Base-by-base conservation (phyloP, 176 grass and related monocot species). In the Oryza glumipatula region DNA sequence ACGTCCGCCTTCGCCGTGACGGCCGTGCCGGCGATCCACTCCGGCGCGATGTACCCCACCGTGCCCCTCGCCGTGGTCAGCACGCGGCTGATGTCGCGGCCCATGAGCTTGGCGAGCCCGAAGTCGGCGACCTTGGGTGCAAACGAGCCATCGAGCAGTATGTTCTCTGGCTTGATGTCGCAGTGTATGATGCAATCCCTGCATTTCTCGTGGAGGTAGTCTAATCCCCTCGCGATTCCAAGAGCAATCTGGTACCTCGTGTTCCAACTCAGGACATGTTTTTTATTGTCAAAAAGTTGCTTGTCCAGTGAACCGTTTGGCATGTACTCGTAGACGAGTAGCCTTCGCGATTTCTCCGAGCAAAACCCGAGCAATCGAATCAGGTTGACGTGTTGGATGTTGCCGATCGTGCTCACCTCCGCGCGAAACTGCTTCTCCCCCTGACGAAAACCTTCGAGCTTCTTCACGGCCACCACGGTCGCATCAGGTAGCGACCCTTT, bases 131-230 rank as follows among this genome's bases (percentile, higher is more conserved):
- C 80, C 74, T 86, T 86, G 0, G 88, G 73, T 17, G 79, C 67
- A 22, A 86, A 67, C n/a, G 49, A 70, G 5, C n/a, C 83, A 28
- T 90, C 84, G 74, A 90, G 73, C 7, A 91, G 76, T 33, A 91
- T 81, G 68, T 91, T 91, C 21, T 91, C 85, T 10, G 89, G 89
- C 73, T 91, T 91, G 11, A 91, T 77, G 56, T 91, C 89, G 4
- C 85, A 91, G 16, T 88, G 89, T 71, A 90, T 86, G 49, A 86
- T 90, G 84, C 77, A 86, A 39, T 90, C 88, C 17, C 83, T 84
- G 24, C 88, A 90, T 54, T 90, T 72, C 51, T 83, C 88, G 4
- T 90, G 84, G 5, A 90, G 67, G 44, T 86, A 90, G 21, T 52
- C 45, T 39, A 83, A 79, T 11, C 88, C 88, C 73, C 88, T 86